Base-by-base conservation (phyloP, 371 early-diverging fungal species). In the Mortierella sp. region DNA sequence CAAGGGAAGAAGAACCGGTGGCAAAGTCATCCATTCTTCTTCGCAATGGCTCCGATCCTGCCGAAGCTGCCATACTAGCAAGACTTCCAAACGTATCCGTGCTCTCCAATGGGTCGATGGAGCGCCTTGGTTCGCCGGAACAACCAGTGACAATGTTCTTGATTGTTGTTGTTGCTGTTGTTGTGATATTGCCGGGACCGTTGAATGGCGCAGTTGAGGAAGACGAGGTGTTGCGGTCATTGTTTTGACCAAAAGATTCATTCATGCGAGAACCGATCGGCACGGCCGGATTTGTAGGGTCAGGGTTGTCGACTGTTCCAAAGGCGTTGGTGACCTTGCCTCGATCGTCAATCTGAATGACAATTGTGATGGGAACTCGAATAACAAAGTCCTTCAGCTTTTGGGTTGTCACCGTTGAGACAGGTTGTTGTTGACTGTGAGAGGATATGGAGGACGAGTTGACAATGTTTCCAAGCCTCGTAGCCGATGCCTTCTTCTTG, bases 301-400 rank as follows among this genome's bases (percentile, higher is more conserved):
- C 19, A 31, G 34, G 34, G 38, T 63, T 34, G 63, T 34, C 63
- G 7, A 26, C 34, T 4, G 34, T 28, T 26, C 63, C 34, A 34
- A 63, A 63, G 6, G 63, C 9, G 34, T 34, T 63, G 38, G 63
- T 63, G 38, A 63, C 63, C 19, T 31, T 63, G 34, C 63, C 34
- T 63, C 38, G 47, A 34, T 79, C 83, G 42, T 83, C 80, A 13
- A 80, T 73, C 34, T 81, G 85, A 24, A 82, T 82, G 60, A 82
- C 72, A 1, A 85, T 75, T 13, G 80, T 85, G 28, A 85, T 81
- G 0, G 86, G 86, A 0, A 85, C 86, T 10, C 82, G 74, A 48
- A 85, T 85, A 13, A 85, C 86, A 75, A 85, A 85, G 44, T 85
- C 86, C 47, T 85, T 85, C 38, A 85, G 34, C 55, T 77, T 85